phyloP scores from a whole-genome alignment of 2,329 filamentous ascomycete species.

The Boeremia lycopersici region DNA sequence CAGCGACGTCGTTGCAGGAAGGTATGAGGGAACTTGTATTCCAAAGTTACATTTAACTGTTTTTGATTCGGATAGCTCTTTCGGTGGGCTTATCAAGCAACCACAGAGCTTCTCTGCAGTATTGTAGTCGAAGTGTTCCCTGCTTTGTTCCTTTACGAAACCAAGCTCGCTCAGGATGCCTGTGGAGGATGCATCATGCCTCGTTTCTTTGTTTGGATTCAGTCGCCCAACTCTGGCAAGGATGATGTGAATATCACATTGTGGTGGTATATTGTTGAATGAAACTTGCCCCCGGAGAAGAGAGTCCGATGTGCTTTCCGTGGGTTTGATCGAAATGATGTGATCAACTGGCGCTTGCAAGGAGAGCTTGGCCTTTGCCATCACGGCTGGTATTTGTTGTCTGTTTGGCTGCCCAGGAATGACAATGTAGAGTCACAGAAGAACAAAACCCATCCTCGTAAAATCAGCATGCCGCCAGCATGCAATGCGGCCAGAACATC shows the following conservation, averaged over 20 bases:
- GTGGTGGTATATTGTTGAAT: constrained; percentile 1
- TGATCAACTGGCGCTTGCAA: constrained; percentile 7
- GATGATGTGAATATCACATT: constrained; percentile 6
- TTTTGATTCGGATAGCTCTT: neutral
- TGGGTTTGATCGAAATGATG: neutral
- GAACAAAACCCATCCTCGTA: neutral
- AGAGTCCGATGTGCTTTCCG: neutral
- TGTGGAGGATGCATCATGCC: neutral
- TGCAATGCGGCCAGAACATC: constrained; percentile 3
- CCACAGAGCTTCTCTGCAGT: constrained; percentile 8
- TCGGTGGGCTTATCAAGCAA: neutral
- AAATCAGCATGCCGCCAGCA: neutral
- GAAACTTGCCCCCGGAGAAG: constrained; percentile 1
- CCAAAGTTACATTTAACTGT: constrained; percentile 3
- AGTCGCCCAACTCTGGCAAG: constrained; percentile 13
- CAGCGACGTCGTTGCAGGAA: constrained; percentile 6
- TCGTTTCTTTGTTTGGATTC: neutral
- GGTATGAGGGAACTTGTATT: constrained; percentile 4
- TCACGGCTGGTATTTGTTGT: neutral
- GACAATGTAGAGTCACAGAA: neutral
- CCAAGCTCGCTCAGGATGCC: constrained; percentile 9
- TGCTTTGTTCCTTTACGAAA: constrained; percentile 8
- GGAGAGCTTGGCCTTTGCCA: constrained; percentile 7
- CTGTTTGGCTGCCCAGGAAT: neutral
- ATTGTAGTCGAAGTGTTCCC: constrained; percentile 1